Conservation (phyloP, 2,329 filamentous ascomycete genomes). For the Fusarium pininemorale region DNA sequence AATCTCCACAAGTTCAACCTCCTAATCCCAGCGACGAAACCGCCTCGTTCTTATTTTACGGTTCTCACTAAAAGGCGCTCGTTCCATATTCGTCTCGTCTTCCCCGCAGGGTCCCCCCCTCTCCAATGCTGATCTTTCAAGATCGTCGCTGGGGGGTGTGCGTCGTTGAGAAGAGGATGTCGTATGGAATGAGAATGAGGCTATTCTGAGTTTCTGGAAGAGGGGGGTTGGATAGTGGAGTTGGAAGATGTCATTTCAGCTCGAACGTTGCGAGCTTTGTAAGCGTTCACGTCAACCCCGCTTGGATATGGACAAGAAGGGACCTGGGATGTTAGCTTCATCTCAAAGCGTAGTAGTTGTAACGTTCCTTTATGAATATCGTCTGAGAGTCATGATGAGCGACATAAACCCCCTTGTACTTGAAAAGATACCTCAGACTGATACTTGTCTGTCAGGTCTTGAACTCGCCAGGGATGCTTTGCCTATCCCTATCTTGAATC, state of each 20-base stretch:
- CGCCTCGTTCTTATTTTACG: background rate
- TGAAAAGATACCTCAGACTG: slow-evolving; percentile 18
- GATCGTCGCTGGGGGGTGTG: slow-evolving; percentile 19
- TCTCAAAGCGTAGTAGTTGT: background rate
- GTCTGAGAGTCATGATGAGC: background rate
- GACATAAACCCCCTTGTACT: background rate
- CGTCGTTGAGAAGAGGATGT: background rate
- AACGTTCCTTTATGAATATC: background rate
- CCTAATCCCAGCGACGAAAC: slow-evolving; percentile 4
- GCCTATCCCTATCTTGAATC: slow-evolving; percentile 44
- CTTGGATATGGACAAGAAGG: background rate
- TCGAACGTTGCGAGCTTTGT: slow-evolving; percentile 4
- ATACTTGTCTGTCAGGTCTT: slow-evolving; percentile 30
- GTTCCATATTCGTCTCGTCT: slow-evolving; percentile 17
- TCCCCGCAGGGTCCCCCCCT: slow-evolving; percentile 24
- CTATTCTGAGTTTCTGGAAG: slow-evolving; percentile 3
- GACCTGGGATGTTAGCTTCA: background rate
- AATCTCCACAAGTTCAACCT: slow-evolving; percentile 9
- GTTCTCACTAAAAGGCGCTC: background rate
- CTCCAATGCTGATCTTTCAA: slow-evolving; percentile 1
- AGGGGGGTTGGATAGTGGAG: background rate
- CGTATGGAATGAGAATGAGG: slow-evolving; percentile 17
- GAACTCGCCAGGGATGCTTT: slow-evolving; percentile 26
- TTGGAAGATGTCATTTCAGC: background rate
- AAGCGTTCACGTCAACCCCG: background rate